Evolutionary conservation across 192 early-diverging fungal species (phyloP).

Genomic region (Coemansia sp.): DNA sequence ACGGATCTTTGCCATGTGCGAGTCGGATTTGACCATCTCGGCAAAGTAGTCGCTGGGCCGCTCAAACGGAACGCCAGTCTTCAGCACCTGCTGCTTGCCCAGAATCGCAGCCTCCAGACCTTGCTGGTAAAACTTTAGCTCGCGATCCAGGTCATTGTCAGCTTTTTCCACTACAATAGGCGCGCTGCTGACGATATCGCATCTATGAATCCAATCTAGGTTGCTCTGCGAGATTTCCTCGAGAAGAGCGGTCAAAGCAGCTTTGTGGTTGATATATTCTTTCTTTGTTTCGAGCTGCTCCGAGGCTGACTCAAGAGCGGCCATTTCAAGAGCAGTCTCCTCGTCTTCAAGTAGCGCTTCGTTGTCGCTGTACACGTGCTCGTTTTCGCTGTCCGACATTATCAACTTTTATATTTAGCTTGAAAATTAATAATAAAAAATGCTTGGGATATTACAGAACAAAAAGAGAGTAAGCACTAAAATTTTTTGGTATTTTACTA

Average conservation of each 20-base stretch:
- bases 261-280: slow-evolving; percentile 46
- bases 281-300: slow-evolving; percentile 27
- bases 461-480: too few species aligned
- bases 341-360: slow-evolving; percentile 41
- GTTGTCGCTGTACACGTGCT: slow-evolving; percentile 19
- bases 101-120: slow-evolving; percentile 74
- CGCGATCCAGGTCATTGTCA: slow-evolving; percentile 88
- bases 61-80: slow-evolving; percentile 70
- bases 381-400: slow-evolving; percentile 32
- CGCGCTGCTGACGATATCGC: slow-evolving; percentile 59
- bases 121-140: slow-evolving; percentile 92
- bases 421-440: background rate
- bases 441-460: too few species aligned
- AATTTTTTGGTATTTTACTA: too few species aligned
- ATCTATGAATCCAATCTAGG: slow-evolving; percentile 71
- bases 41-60: slow-evolving; percentile 97
- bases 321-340: slow-evolving; percentile 53
- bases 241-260: slow-evolving; percentile 59
- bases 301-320: slow-evolving; percentile 37
- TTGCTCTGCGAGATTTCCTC: slow-evolving; percentile 64
- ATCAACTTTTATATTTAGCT: background rate
- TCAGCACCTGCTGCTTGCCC: slow-evolving; percentile 63
- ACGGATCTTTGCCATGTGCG: slow-evolving; percentile 89
- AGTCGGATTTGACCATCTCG: slow-evolving; percentile 97
- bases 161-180: slow-evolving; percentile 62